Evolutionary conservation across 805 yeast species (phyloP).

Genomic region (Candida arabinofermentans): DNA sequence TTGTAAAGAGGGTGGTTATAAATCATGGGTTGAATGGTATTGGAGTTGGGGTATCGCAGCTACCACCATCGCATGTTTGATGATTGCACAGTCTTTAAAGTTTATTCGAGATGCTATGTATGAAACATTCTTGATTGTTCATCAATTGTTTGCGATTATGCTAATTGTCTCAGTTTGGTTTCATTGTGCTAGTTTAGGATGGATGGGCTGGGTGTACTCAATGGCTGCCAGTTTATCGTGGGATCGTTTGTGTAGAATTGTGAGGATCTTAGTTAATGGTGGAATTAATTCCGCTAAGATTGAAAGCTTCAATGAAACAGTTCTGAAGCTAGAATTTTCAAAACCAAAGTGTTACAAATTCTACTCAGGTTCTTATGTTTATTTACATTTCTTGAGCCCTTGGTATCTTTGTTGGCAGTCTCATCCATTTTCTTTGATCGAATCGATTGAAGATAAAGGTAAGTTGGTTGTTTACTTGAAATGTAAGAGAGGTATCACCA

Average conservation of each 20-base stretch:
- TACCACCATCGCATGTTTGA: conserved; percentile 10
- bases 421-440: conserved; percentile 63
- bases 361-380: conserved; percentile 53
- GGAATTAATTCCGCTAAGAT: conserved; percentile 15
- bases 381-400: conserved; percentile 47
- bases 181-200: conserved; percentile 38
- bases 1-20: conserved; percentile 37
- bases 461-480: conserved; percentile 40
- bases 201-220: conserved; percentile 40
- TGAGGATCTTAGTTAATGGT: conserved; percentile 29
- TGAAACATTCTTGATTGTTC: conserved; percentile 39
- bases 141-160: conserved; percentile 34
- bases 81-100: conserved; percentile 18
- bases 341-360: conserved; percentile 17
- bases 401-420: conserved; percentile 54
- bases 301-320: conserved; percentile 8
- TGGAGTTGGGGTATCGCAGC: conserved; percentile 35
- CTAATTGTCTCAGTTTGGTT: conserved; percentile 38
- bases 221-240: conserved; percentile 36
- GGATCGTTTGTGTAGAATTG: conserved; percentile 36
- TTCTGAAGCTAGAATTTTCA: conserved; percentile 16
- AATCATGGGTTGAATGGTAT: conserved; percentile 42
- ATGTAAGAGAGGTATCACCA: conserved; percentile 50
- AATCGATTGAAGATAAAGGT: conserved; percentile 30
- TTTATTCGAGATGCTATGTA: conserved; percentile 33